These are phyloP conservation scores for Lophium mytilinum DNA, from an alignment of 495 filamentous ascomycete species.

Conservation along the genomic window DNA sequence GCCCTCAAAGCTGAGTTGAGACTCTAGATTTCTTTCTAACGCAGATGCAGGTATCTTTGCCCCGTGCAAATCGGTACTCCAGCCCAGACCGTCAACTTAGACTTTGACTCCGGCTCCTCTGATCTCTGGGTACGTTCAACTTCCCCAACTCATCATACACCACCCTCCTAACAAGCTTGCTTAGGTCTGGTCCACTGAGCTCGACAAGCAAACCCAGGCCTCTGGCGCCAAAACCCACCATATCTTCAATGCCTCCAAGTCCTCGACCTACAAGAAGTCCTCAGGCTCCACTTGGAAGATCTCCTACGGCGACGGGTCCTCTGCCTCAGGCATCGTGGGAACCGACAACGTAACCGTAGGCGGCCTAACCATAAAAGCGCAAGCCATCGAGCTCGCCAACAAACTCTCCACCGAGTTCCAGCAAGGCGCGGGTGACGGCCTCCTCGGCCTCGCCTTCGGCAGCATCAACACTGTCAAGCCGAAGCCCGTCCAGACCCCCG, in stretches of 20 bases:
- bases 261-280: constrained; percentile 50
- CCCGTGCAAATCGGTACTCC: constrained; percentile 61
- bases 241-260: constrained; percentile 52
- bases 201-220: constrained; percentile 37
- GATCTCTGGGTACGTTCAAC: constrained; percentile 59
- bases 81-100: constrained; percentile 54
- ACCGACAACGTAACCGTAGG: constrained; percentile 62
- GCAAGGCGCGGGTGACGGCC: constrained; percentile 55
- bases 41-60: constrained; percentile 47
- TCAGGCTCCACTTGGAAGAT: constrained; percentile 56
- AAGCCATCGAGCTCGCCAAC: constrained; percentile 62
- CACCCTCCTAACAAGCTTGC: not conserved
- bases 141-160: not conserved
- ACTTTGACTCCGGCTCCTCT: constrained; percentile 71
- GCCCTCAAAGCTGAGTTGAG: no score
- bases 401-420: constrained; percentile 55
- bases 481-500: constrained; percentile 55
- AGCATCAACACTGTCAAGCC: constrained; percentile 63
- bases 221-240: constrained; percentile 34
- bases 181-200: constrained; percentile 47
- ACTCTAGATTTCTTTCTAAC: no score
- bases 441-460: constrained; percentile 64
- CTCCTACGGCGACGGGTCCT: constrained; percentile 63
- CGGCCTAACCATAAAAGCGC: constrained; percentile 57
- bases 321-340: constrained; percentile 62